Base-by-base conservation (phyloP, 345 rosid genomes). In the Durio zibethinus region DNA sequence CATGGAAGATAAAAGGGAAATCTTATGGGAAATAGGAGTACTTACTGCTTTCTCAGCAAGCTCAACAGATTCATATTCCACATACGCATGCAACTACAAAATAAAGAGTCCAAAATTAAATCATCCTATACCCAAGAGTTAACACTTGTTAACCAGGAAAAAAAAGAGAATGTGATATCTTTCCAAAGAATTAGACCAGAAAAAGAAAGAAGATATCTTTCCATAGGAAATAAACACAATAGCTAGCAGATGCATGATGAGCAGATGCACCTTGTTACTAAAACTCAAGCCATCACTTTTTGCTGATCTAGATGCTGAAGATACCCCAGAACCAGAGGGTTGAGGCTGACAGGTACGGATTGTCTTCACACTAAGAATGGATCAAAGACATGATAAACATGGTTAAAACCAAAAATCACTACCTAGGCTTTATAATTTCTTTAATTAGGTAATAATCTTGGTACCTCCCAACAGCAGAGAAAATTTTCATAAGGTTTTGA, bases 41-140 rank as follows among this genome's bases (percentile, higher is more conserved):
- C 91, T 87, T 80, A 97, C 99, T 43, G 99, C 99, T 88, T 92
- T 94, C 87, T 97, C 99, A 78, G 99, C 99, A 72, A 90, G 86
- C 72, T 92, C 98, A 81, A 89, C 82, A 2, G 97, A 82, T 80
- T 92, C 98, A 80, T 92, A 97, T 79, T 94, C 98, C 77, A 94
- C 99, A 83, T 5, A 38, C 7, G 40, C 40, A 38, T 38, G 40
- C 40, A 38, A 38, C 40, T 38, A 38, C 40, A 38, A 33, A 3
- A 14, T 23, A 21, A 27, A 61, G 15, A 75, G 11, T 67, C 73
- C 73, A 59, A 77, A 38, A 5, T 27, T 43, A 77, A 47, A 67
- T 71, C 18, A 38, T 5, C 45, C 35, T 10, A n/a, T n/a, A 11
- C 59, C 8, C 14, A 61, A 29, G 27, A 3, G n/a, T 29, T 27